These are phyloP conservation scores for Pisolithus marmoratus DNA, from an alignment of 768 basidiomycete genomes.

Conservation along the genomic window DNA sequence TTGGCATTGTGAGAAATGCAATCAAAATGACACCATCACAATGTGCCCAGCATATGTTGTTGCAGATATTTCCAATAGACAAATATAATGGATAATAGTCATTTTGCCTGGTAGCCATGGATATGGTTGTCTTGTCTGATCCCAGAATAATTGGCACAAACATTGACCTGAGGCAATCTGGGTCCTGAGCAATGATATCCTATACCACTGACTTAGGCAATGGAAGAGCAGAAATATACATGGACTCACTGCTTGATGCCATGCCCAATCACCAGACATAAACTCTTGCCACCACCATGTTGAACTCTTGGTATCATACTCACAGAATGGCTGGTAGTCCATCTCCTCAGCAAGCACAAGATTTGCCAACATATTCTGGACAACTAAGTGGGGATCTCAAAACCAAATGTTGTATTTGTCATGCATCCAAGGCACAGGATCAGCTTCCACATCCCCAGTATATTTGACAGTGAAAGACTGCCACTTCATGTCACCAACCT, in stretches of 20 bases:
- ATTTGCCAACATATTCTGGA: background rate
- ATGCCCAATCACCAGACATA: constrained; percentile 11
- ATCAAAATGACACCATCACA: too few relatives aligned
- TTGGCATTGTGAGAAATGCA: too few relatives aligned
- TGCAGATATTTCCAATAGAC: constrained; percentile 9
- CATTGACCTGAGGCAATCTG: constrained; percentile 8
- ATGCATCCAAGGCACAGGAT: background rate
- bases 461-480: background rate
- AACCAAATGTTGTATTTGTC: background rate
- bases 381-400: background rate
- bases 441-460: background rate
- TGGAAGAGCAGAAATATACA: too few relatives aligned
- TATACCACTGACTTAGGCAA: too few relatives aligned
- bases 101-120: constrained; percentile 14
- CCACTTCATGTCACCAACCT: background rate
- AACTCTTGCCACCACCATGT: background rate
- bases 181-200: too few relatives aligned
- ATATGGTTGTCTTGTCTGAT: constrained; percentile 19
- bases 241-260: constrained; percentile 10
- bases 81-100: constrained; percentile 17
- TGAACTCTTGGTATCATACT: background rate
- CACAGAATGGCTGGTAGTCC: background rate
- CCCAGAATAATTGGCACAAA: constrained; percentile 13
- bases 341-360: background rate
- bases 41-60: too few relatives aligned